Evolutionary conservation across 2,329 filamentous ascomycete species (phyloP).

Genomic region (Penicillium polonicum): DNA sequence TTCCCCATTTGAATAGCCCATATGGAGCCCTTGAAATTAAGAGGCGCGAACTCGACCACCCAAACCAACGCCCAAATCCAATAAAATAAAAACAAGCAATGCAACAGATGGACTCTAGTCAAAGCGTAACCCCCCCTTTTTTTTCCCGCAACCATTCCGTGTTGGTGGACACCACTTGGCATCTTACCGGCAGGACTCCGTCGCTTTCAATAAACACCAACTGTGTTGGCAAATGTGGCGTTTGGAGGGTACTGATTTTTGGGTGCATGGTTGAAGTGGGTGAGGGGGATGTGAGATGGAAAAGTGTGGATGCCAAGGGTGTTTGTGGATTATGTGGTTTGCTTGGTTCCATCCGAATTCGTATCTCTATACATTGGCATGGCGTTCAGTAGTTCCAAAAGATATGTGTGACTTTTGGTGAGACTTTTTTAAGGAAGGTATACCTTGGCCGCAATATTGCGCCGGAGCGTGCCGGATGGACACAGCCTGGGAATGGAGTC

Average conservation of each 20-base stretch:
- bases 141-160: constrained; percentile 17
- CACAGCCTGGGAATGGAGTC: constrained; percentile 11
- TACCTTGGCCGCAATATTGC: background rate
- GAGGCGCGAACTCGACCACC: background rate
- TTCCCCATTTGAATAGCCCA: background rate
- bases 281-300: background rate
- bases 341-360: background rate
- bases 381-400: constrained; percentile 4
- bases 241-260: constrained; percentile 7
- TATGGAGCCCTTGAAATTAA: constrained; percentile 5
- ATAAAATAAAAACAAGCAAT: constrained; percentile 11
- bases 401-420: too few relatives aligned
- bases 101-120: constrained; percentile 8
- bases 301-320: background rate
- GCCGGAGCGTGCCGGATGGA: constrained; percentile 23
- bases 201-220: background rate
- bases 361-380: constrained; percentile 1
- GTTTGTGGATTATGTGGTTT: background rate
- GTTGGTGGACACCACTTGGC: constrained; percentile 22
- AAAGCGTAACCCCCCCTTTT: constrained; percentile 5
- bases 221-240: constrained; percentile 8
- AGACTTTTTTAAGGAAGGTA: background rate
- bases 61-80: background rate
- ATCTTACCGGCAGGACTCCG: constrained; percentile 10
- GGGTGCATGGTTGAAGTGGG: background rate